Evolutionary conservation across 2,329 filamentous ascomycete species (phyloP).

Genomic region (Aureobasidium leucospermi): DNA sequence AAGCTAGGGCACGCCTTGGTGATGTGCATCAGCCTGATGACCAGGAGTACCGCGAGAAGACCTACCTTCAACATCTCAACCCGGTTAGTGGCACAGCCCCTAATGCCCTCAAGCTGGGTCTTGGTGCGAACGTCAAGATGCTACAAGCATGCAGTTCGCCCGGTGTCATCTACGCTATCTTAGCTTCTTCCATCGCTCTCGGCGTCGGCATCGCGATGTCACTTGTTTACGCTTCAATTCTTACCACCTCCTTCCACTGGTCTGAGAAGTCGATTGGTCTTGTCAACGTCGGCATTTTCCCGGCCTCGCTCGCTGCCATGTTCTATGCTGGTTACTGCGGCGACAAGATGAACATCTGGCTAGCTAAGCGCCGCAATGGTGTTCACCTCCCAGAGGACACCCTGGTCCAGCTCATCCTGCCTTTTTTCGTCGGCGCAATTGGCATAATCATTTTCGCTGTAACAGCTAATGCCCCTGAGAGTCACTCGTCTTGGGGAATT

Average conservation of each 20-base stretch:
- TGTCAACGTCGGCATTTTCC: conserved; percentile 22
- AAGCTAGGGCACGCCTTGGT: conserved; percentile 21
- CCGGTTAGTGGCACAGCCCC: conserved; percentile 14
- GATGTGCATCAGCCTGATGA: conserved; percentile 10
- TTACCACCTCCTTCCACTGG: conserved; percentile 30
- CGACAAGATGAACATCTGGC: conserved; percentile 22
- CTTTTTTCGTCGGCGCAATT: conserved; percentile 26
- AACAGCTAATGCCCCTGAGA: conserved; percentile 21
- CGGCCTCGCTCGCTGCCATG: conserved; percentile 20
- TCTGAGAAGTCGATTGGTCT: conserved; percentile 19
- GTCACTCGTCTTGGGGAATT: conserved; percentile 20
- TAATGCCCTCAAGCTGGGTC: conserved; percentile 16
- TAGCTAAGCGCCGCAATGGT: conserved; percentile 29
- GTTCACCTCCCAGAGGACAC: conserved; percentile 31
- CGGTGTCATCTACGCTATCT: conserved; percentile 32
- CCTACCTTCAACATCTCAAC: conserved; percentile 17
- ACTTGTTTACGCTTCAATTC: conserved; percentile 32
- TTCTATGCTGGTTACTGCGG: conserved; percentile 22
- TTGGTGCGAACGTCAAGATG: conserved; percentile 25
- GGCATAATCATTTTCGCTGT: conserved; percentile 28
- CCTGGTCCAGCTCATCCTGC: conserved; percentile 27
- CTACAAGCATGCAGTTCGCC: conserved; percentile 30
- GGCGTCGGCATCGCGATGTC: conserved; percentile 33
- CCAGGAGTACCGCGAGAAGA: conserved; percentile 7
- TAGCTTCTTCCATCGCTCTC: conserved; percentile 32